Percentiles rank a stretch among this genome's conserved stretches.
Conservation (phyloP, 805 yeast genomes). For the Saturnispora besseyi region DNA sequence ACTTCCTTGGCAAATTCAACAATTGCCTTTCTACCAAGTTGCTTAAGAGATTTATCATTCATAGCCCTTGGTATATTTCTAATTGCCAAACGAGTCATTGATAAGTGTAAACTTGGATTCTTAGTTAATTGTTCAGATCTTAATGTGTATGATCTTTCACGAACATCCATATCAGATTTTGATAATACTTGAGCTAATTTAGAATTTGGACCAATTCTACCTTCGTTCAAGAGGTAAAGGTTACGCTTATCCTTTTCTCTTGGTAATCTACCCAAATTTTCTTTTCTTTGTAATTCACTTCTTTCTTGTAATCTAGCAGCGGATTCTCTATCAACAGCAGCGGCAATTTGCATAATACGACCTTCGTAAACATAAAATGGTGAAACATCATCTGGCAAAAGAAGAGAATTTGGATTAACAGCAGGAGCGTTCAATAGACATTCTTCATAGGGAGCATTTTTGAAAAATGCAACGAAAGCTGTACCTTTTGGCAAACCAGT, state of each 20-base stretch:
- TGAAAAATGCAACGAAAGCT: slow-evolving; percentile 82
- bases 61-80: slow-evolving; percentile 90
- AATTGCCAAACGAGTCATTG: slow-evolving; percentile 91
- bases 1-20: slow-evolving; percentile 92
- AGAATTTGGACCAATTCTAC: slow-evolving; percentile 75
- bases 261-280: slow-evolving; percentile 70
- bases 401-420: slow-evolving; percentile 46
- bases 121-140: slow-evolving; percentile 85
- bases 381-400: slow-evolving; percentile 87
- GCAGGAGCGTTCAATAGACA: slow-evolving; percentile 78
- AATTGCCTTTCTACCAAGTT: slow-evolving; percentile 87
- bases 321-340: slow-evolving; percentile 79
- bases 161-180: slow-evolving; percentile 67
- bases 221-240: slow-evolving; percentile 83
- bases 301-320: slow-evolving; percentile 69
- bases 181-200: slow-evolving; percentile 64
- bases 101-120: slow-evolving; percentile 84
- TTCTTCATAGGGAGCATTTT: slow-evolving; percentile 49
- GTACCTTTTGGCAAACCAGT: slow-evolving; percentile 89
- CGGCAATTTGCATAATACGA: slow-evolving; percentile 71
- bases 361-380: slow-evolving; percentile 89
- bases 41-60: slow-evolving; percentile 82
- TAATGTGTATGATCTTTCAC: slow-evolving; percentile 79
- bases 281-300: slow-evolving; percentile 65
- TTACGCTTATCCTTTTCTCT: slow-evolving; percentile 78